A percentile compares a stretch with the other conserved stretches of the same genome.
These are phyloP conservation scores for Claviceps purpurea DNA, from an alignment of 2,329 filamentous ascomycete species.

Conservation along the genomic window DNA sequence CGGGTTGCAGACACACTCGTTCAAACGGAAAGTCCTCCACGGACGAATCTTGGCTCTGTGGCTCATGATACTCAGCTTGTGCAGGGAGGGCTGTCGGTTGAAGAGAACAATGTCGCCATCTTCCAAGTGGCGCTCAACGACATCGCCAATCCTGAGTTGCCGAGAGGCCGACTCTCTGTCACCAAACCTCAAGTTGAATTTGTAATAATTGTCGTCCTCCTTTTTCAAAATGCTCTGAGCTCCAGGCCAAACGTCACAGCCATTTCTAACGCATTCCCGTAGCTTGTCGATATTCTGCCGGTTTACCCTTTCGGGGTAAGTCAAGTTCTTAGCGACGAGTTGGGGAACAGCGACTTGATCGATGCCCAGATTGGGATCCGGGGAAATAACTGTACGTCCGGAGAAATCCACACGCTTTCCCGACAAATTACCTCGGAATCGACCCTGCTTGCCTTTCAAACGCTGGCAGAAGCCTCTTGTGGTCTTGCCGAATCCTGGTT, in stretches of 20 bases:
- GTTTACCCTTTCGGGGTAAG: constrained; percentile 82
- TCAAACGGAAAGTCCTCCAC: constrained; percentile 90
- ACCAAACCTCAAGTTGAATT: not conserved
- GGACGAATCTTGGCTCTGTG: constrained; percentile 88
- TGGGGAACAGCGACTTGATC: constrained; percentile 87
- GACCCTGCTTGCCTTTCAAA: constrained; percentile 91
- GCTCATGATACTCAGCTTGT: constrained; percentile 97
- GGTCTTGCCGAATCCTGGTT: constrained; percentile 73
- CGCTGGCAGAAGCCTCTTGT: constrained; percentile 92
- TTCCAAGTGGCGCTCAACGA: constrained; percentile 88
- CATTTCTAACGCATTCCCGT: constrained; percentile 58
- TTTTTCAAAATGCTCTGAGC: constrained; percentile 72
- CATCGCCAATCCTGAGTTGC: constrained; percentile 66
- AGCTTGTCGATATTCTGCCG: constrained; percentile 78
- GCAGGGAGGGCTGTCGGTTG: constrained; percentile 92
- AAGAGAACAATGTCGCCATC: constrained; percentile 94
- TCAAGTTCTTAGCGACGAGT: constrained; percentile 89
- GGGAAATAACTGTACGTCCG: constrained; percentile 91
- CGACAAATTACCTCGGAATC: constrained; percentile 91
- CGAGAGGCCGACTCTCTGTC: constrained; percentile 42
- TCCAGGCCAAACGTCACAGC: constrained; percentile 69
- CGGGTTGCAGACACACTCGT: constrained; percentile 94
- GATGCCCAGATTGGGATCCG: constrained; percentile 85
- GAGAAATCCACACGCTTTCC: constrained; percentile 99
- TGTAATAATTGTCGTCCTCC: constrained; percentile 42